Evolutionary conservation across 805 yeast genomes (phyloP).

Genomic region (Myxozyma lipomycoides): DNA sequence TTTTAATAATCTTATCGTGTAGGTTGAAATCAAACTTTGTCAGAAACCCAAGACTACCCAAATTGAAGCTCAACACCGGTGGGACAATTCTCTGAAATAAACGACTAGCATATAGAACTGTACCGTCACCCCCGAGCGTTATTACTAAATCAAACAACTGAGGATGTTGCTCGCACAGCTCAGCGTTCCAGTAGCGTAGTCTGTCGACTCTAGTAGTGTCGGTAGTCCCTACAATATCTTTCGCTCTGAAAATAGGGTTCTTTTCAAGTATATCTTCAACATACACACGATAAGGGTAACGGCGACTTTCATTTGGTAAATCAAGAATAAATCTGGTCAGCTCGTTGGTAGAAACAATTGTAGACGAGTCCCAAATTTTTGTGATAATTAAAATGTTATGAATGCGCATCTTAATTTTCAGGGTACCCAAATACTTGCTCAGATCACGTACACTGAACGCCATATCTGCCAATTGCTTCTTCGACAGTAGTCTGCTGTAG

Average conservation of each 20-base stretch:
- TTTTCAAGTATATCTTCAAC: slow-evolving; percentile 66
- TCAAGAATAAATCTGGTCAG: slow-evolving; percentile 70
- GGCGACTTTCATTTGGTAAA: slow-evolving; percentile 32
- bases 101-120: slow-evolving; percentile 53
- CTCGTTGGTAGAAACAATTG: slow-evolving; percentile 70
- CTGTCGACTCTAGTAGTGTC: slow-evolving; percentile 45
- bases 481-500: slow-evolving; percentile 28
- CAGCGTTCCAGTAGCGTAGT: slow-evolving; percentile 40
- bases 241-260: slow-evolving; percentile 59
- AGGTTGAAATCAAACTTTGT: slow-evolving; percentile 50
- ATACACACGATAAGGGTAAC: slow-evolving; percentile 46
- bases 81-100: slow-evolving; percentile 83
- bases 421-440: slow-evolving; percentile 32
- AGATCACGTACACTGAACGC: slow-evolving; percentile 35
- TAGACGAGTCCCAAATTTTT: slow-evolving; percentile 76
- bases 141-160: slow-evolving; percentile 65
- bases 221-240: slow-evolving; percentile 41
- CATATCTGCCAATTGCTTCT: slow-evolving; percentile 34
- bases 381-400: slow-evolving; percentile 75
- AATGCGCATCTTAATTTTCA: slow-evolving; percentile 55
- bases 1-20: slow-evolving; percentile 38
- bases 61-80: slow-evolving; percentile 63
- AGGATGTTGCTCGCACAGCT: slow-evolving; percentile 36
- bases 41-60: slow-evolving; percentile 90
- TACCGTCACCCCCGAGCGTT: slow-evolving; percentile 96